Evolutionary conservation across 192 early-diverging fungal species (phyloP).

Genomic region (Phycomyces nitens): DNA sequence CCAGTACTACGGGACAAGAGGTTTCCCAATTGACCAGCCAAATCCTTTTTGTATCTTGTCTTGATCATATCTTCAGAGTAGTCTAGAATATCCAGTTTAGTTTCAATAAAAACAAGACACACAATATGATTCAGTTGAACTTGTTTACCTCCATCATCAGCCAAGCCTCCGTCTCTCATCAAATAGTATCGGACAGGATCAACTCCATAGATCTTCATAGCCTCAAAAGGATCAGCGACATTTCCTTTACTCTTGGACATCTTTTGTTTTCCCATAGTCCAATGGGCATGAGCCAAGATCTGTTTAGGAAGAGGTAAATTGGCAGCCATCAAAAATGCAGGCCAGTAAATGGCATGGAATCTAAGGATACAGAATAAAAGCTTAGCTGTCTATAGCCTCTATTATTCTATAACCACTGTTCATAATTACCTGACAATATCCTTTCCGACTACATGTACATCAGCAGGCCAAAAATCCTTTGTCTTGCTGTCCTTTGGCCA

Average conservation of each 20-base stretch:
- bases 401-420: neutral
- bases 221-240: constrained; percentile 80
- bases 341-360: constrained; percentile 98
- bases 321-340: constrained; percentile 91
- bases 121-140: neutral
- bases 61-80: constrained; percentile 67
- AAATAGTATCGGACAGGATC: constrained; percentile 90
- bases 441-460: constrained; percentile 88
- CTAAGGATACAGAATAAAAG: constrained; percentile 24
- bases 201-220: constrained; percentile 71
- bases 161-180: constrained; percentile 85
- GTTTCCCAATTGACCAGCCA: constrained; percentile 84
- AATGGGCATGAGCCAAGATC: constrained; percentile 93
- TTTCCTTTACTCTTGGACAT: constrained; percentile 97
- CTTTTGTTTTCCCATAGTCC: constrained; percentile 84
- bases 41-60: constrained; percentile 70
- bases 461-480: constrained; percentile 57
- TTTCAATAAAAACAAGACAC: constrained; percentile 1
- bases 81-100: constrained; percentile 35
- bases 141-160: constrained; percentile 69
- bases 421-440: constrained; percentile 76
- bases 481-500: constrained; percentile 42
- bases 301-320: constrained; percentile 68
- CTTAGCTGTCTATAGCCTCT: neutral
- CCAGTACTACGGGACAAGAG: constrained; percentile 68